Percentiles rank a stretch among this genome's conserved stretches.
phyloP scores from a whole-genome alignment of 257 asterid genomes.

The Craterostigma plantagineum region DNA sequence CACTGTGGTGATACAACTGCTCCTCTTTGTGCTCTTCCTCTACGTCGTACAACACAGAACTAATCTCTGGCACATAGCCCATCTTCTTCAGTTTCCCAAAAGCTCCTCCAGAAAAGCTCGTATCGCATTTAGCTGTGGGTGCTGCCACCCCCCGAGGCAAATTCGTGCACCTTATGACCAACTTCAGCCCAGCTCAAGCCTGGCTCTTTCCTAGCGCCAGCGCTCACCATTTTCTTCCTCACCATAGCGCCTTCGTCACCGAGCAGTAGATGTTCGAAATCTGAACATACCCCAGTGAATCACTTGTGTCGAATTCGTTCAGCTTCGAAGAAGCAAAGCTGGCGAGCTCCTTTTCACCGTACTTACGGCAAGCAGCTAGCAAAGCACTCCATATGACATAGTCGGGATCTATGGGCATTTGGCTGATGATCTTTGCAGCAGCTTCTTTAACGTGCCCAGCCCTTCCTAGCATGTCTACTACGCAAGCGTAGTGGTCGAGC shows the following conservation, averaged over 20 bases:
- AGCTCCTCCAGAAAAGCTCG: conserved; percentile 24
- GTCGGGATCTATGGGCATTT: conserved; percentile 65
- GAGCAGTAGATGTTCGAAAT: conserved; percentile 35
- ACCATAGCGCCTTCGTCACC: conserved; percentile 19
- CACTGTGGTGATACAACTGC: conserved; percentile 69
- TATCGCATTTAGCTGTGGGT: conserved; percentile 20
- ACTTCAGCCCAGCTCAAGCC: conserved; percentile 67
- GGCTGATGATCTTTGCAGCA: conserved; percentile 32
- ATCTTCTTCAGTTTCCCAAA: conserved; percentile 15
- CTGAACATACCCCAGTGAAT: conserved; percentile 59
- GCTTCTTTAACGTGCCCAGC: conserved; percentile 69
- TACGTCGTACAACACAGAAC: conserved; percentile 38
- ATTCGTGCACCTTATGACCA: conserved; percentile 3
- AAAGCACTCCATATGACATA: conserved; percentile 75
- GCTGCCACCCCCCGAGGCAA: conserved; percentile 8
- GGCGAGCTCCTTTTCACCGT: conserved; percentile 44
- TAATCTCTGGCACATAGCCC: conserved; percentile 41
- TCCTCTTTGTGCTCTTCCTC: conserved; percentile 91
- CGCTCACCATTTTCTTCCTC: conserved; percentile 34
- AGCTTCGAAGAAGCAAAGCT: conserved; percentile 36
- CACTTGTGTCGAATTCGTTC: conserved; percentile 48
- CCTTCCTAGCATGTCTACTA: conserved; percentile 81
- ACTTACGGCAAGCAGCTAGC: conserved; percentile 74
- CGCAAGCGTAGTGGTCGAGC: conserved; percentile 68
- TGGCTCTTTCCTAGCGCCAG: conserved; percentile 50